phyloP scores from a whole-genome alignment of 116 monocot species.

The Zostera marina region DNA sequence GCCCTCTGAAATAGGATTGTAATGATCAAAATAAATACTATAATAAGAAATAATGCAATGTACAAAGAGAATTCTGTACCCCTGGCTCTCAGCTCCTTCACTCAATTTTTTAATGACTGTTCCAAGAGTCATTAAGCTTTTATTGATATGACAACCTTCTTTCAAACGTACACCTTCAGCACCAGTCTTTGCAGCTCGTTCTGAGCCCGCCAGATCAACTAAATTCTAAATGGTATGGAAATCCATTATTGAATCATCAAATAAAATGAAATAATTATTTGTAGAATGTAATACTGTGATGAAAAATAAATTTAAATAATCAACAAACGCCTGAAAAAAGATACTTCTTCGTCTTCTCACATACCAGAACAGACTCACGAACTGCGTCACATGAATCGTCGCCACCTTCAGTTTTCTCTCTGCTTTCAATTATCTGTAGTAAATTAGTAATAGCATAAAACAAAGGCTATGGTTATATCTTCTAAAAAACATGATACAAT shows the following conservation, averaged over 20 bases:
- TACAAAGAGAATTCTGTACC: slow-evolving; percentile 30
- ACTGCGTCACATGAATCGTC: slow-evolving; percentile 68
- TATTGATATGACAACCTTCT: slow-evolving; percentile 97
- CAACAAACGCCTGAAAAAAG: not conserved
- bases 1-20: slow-evolving; percentile 23
- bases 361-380: slow-evolving; percentile 90
- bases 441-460: slow-evolving; percentile 5
- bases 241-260: not conserved
- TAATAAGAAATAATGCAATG: not conserved
- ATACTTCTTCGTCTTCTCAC: slow-evolving; percentile 4
- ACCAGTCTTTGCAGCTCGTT: slow-evolving; percentile 89
- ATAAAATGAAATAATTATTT: not conserved
- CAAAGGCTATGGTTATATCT: not conserved
- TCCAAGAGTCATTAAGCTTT: slow-evolving; percentile 88
- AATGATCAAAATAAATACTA: not conserved
- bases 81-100: slow-evolving; percentile 81
- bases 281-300: not conserved
- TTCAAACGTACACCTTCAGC: slow-evolving; percentile 86
- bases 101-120: slow-evolving; percentile 95
- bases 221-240: slow-evolving; percentile 44
- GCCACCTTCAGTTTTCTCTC: slow-evolving; percentile 56
- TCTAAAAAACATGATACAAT: not conserved
- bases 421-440: slow-evolving; percentile 78
- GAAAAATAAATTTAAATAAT: not conserved
- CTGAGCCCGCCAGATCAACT: slow-evolving; percentile 97